Base-by-base conservation (phyloP, 495 filamentous ascomycete species). In the Hypoxylon crocopeplum region DNA sequence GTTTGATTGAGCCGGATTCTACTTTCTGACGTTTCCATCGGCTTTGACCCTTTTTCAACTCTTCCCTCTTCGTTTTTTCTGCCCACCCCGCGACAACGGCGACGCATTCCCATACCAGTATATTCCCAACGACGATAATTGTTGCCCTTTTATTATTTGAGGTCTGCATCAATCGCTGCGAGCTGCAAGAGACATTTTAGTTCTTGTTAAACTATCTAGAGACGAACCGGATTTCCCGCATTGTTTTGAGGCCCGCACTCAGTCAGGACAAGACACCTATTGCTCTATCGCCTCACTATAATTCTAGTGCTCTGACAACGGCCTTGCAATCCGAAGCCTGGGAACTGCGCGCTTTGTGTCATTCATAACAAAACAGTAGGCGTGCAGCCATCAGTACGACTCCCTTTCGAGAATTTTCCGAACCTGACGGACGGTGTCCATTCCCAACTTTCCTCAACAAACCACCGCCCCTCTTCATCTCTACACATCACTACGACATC, bases 21-120 rank as follows among this genome's bases (percentile, higher is more conserved):
- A 79, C 74, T 76, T 75, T 80, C 74, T 76, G 72, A 77, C 77
- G 75, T 69, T 74, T 64, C 75, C 73, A 69, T 75, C 73, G 70
- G 69, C 72, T 67, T 66, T 68, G 67, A 55, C 61, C 67, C 71
- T 72, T 70, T 63, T 63, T 56, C 58, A 48, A 55, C 64, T 62
- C 64, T 61, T 52, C 58, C 59, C 51, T 48, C 66, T 69, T 52
- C 55, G 47, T 56, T 57, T 71, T 66, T 69, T 68, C 49, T 51
- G 54, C 66, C 48, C 47, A 60, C 59, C 48, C 52, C 51, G 62
- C 53, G 55, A 64, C 61, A 64, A 64, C 61, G 61, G 55, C 61
- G 54, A 64, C 42, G 55, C 55, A 64, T 64, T 64, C 61, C n/a
- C 61, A 49, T 48, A 51, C 61, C 24, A 34, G 53, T 49, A 33